Evolutionary conservation across 495 filamentous ascomycete species (phyloP), one percentile per base, ranked within the genome.

Genomic region (Rhizodiscina lignyota): DNA sequence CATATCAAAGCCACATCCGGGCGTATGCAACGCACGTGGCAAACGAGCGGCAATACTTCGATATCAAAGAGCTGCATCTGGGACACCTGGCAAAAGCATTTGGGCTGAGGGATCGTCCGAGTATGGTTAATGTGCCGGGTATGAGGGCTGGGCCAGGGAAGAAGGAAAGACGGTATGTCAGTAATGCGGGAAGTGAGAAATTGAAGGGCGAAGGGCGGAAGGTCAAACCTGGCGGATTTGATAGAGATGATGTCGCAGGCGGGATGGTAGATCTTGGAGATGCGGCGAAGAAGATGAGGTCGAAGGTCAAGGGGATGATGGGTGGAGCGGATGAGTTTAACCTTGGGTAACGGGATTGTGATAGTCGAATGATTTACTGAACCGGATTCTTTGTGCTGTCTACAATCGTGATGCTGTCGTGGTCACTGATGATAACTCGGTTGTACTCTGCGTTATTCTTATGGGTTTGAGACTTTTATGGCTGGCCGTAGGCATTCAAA

Each of bases 61-160:
- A 93, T 52, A 83, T 93, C 48, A 84, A 81, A 37, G 68, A 72
- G 36, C 60, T 97, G 35, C 89, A 97, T 55, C 59, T 94, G 4
- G 91, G 89, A 1, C 89, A 97, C 64, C 61, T 91, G 42, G 89
- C 89, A 0, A 97, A 97, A 63, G 76, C 74, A 26, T 97, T 92
- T 51, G 89, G 70, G 2, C 55, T 97, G 45, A 70, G 89, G 35
- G 89, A 96, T 48, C 72, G 77, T 28, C 89, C 91, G 0, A 80
- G 82, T 2, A 77, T 78, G 28, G 89, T 97, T 49, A 79, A 76
- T 42, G 74, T 81, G 5, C 74, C 75, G 6, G 75, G 74, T 18
- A 50, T 75, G 45, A 30, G 49, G 33, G 41, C 43, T 20, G 37
- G 41, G 27, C 8, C 13, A 8, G 30, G 30, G 30, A 18, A 11